phyloP scores from a whole-genome alignment of 1,139 yeast species.

The Saccharomyces hybrid region DNA sequence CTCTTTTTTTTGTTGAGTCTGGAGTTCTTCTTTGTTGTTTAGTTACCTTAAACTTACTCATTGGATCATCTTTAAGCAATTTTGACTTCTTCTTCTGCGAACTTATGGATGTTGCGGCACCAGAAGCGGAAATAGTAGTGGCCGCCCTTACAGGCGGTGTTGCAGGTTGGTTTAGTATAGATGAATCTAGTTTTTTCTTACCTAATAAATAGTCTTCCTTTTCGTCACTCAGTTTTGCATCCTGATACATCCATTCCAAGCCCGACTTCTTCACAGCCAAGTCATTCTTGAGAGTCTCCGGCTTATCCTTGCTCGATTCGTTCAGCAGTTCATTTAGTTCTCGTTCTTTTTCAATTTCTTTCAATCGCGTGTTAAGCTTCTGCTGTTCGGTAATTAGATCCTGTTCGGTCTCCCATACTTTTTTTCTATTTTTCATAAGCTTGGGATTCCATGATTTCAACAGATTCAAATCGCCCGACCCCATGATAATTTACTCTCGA shows the following conservation, averaged over 20 bases:
- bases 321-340: constrained; percentile 49
- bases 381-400: constrained; percentile 65
- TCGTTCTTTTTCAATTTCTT: constrained; percentile 57
- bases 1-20: constrained; percentile 5
- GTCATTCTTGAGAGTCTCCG: constrained; percentile 32
- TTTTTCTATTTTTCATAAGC: constrained; percentile 72
- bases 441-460: constrained; percentile 97
- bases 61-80: constrained; percentile 11
- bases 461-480: constrained; percentile 76
- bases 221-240: constrained; percentile 29
- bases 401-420: constrained; percentile 80
- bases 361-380: constrained; percentile 54
- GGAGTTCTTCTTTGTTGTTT: constrained; percentile 14
- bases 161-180: constrained; percentile 17
- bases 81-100: neutral
- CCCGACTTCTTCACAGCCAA: constrained; percentile 41
- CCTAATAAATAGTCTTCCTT: constrained; percentile 47
- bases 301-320: constrained; percentile 32
- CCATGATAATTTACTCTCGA: constrained; percentile 31
- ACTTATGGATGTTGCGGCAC: neutral
- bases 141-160: neutral
- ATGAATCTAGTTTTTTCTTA: constrained; percentile 39
- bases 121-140: neutral
- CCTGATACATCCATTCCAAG: constrained; percentile 84
- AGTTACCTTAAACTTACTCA: constrained; percentile 10